phyloP scores from a whole-genome alignment of 2,329 filamentous ascomycete genomes.

The Arthrinium puccinioides region DNA sequence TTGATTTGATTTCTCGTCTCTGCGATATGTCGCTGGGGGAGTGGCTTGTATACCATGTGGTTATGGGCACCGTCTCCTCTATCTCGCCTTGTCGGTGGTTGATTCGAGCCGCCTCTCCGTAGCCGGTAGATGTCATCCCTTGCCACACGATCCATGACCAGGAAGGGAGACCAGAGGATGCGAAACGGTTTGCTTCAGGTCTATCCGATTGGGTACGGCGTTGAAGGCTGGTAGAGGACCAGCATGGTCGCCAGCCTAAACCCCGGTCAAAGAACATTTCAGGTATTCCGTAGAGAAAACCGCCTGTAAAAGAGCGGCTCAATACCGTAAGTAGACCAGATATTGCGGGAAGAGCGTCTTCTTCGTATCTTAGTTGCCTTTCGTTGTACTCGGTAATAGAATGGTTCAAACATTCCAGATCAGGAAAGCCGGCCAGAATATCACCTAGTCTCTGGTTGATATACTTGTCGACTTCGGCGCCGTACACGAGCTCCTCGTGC shows the following conservation, averaged over 20 bases:
- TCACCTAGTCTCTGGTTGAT: neutral
- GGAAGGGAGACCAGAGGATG: neutral
- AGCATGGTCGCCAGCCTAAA: neutral
- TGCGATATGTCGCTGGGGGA: neutral
- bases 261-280: neutral
- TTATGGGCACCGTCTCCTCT: neutral
- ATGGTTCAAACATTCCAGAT: neutral
- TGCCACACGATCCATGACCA: neutral
- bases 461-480: neutral
- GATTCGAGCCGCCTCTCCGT: neutral
- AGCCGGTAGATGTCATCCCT: neutral
- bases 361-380: neutral
- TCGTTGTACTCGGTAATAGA: neutral
- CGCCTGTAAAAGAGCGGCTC: neutral
- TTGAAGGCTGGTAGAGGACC: neutral
- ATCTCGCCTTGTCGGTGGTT: neutral
- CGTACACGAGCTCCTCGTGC: neutral
- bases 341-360: neutral
- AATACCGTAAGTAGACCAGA: neutral
- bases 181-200: neutral
- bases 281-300: neutral
- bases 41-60: neutral
- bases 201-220: neutral
- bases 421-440: neutral
- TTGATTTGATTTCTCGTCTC: neutral